Conservation (phyloP, 176 grass and related monocot genomes). For the Thalia dealbata region DNA sequence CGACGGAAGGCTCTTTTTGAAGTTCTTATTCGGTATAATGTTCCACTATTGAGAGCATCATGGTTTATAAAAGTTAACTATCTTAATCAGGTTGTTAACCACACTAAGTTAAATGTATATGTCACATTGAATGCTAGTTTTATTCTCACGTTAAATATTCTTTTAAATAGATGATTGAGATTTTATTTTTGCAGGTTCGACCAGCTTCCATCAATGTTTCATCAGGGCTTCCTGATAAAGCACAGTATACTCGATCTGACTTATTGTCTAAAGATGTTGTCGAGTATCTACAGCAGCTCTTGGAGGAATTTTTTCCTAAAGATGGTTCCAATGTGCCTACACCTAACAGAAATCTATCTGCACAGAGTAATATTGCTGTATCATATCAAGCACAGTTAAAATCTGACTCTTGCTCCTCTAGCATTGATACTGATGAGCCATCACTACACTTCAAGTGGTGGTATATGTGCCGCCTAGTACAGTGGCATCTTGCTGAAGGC, state of each 20-base stretch:
- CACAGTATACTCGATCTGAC: constrained; percentile 44
- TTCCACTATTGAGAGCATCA: constrained; percentile 86
- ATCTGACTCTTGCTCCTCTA: constrained; percentile 40
- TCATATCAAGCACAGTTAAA: constrained; percentile 44
- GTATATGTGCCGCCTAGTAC: constrained; percentile 81
- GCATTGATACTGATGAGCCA: constrained; percentile 48
- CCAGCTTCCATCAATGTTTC: constrained; percentile 40
- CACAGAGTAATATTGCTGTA: constrained; percentile 42
- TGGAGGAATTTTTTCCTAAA: constrained; percentile 85
- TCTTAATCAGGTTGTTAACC: constrained; percentile 85
- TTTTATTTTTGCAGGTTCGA: constrained; percentile 45
- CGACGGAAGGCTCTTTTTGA: constrained; percentile 96
- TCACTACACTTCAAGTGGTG: constrained; percentile 76
- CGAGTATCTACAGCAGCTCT: constrained; percentile 80
- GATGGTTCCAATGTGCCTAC: constrained; percentile 36
- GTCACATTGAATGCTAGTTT: not conserved
- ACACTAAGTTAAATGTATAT: constrained; percentile 5
- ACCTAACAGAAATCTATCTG: constrained; percentile 58
- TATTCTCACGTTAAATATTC: not conserved
- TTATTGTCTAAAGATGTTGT: constrained; percentile 91
- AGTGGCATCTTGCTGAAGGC: constrained; percentile 89
- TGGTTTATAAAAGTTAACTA: constrained; percentile 99
- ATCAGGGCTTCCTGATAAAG: constrained; percentile 59
- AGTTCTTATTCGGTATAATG: constrained; percentile 71
- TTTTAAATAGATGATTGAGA: not conserved